Evolutionary conservation across 768 basidiomycete species (phyloP).

Genomic region (Mrakia blollopis): DNA sequence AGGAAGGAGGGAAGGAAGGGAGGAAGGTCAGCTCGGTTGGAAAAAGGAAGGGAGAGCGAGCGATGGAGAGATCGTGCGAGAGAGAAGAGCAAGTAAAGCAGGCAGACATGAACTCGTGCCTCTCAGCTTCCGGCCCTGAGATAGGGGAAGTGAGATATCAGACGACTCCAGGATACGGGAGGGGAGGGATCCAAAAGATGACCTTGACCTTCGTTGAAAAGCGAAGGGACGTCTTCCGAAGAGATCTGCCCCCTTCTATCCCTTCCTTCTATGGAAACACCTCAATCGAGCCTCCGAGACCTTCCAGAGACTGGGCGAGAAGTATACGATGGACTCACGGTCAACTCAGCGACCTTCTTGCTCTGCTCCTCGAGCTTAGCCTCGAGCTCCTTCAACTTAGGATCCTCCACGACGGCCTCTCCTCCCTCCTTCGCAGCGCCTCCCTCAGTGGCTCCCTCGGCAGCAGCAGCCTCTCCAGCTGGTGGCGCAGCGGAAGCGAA

Average conservation of each 20-base stretch:
- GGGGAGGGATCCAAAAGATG: no score
- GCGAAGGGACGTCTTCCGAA: background rate
- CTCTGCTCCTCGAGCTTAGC: no score
- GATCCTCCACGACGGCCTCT: slow-evolving; percentile 38
- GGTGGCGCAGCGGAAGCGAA: slow-evolving; percentile 18
- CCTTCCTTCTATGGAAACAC: background rate
- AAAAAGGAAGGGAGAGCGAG: background rate
- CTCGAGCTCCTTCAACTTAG: slow-evolving; percentile 57
- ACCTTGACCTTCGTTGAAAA: no score
- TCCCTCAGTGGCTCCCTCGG: slow-evolving; percentile 26
- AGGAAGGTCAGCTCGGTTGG: background rate
- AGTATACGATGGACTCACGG: no score
- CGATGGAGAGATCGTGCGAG: background rate
- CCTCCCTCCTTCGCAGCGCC: slow-evolving; percentile 29
- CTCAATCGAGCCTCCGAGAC: background rate
- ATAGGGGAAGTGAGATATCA: no score
- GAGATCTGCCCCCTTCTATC: background rate
- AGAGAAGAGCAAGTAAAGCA: no score
- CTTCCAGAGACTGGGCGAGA: background rate
- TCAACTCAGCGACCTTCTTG: no score
- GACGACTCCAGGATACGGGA: no score
- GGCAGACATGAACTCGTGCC: no score
- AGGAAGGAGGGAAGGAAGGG: no score
- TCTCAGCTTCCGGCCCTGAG: no score
- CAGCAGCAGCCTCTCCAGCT: slow-evolving; percentile 25